These are phyloP conservation scores for Mycena chlorophos DNA, from an alignment of 768 basidiomycete species.

Conservation along the genomic window DNA sequence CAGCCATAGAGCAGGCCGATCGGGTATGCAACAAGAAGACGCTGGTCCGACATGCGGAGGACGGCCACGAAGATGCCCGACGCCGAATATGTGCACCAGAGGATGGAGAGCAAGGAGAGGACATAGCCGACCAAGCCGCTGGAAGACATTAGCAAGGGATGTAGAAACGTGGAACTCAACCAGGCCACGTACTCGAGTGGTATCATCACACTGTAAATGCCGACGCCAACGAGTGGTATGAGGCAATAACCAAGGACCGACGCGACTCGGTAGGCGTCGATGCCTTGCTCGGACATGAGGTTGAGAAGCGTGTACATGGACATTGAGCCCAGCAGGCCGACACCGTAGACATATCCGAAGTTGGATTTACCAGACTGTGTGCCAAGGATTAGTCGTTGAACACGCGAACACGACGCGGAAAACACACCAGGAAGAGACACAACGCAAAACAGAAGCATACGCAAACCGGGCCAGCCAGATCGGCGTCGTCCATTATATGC, in stretches of 20 bases:
- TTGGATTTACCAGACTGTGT: slow-evolving; percentile 99
- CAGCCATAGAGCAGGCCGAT: slow-evolving; percentile 92
- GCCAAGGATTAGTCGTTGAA: slow-evolving; percentile 13
- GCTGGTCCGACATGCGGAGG: slow-evolving; percentile 92
- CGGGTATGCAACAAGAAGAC: slow-evolving; percentile 94
- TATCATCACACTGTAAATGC: slow-evolving; percentile 82
- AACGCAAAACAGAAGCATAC: slow-evolving; percentile 95
- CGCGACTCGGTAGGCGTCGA: slow-evolving; percentile 92
- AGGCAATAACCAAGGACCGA: slow-evolving; percentile 97
- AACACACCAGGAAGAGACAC: slow-evolving; percentile 85
- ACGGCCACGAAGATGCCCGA: slow-evolving; percentile 95
- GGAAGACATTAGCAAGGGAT: slow-evolving; percentile 18
- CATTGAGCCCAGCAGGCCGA: slow-evolving; percentile 89
- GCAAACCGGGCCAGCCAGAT: slow-evolving; percentile 92
- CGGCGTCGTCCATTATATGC: slow-evolving; percentile 98
- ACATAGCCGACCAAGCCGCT: slow-evolving; percentile 87
- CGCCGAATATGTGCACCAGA: slow-evolving; percentile 97
- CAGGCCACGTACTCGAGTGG: slow-evolving; percentile 75
- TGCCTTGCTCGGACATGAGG: slow-evolving; percentile 92
- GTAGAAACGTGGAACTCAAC: slow-evolving; percentile 3
- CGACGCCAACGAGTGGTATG: slow-evolving; percentile 93
- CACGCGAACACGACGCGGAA: background rate
- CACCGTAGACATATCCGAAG: slow-evolving; percentile 98
- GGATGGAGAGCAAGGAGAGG: slow-evolving; percentile 75
- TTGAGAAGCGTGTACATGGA: slow-evolving; percentile 95